Evolutionary conservation across 768 basidiomycete genomes (phyloP), one percentile per base, ranked within the genome.

Genomic region (Kondoa subrosea): DNA sequence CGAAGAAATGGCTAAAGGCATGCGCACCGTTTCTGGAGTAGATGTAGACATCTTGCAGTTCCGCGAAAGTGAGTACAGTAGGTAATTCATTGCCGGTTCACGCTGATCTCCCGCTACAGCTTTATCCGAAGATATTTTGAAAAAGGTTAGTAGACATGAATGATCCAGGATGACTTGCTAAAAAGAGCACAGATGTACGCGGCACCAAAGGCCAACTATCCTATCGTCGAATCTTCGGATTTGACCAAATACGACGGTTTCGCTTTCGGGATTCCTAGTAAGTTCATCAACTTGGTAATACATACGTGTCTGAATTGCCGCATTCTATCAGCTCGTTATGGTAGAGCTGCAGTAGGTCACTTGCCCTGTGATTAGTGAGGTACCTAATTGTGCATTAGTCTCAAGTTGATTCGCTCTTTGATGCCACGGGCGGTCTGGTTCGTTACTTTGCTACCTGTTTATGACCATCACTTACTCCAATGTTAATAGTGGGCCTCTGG

Each of bases 341-440:
- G 89, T 56, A 84, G 82, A 73, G 85, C 88, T 77, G 83, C 89
- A 29, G 86, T n/a, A n/a, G n/a, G n/a, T n/a, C n/a, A n/a, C n/a
- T n/a, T n/a, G n/a, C n/a, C n/a, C n/a, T n/a, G n/a, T n/a, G n/a
- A n/a, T n/a, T n/a, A n/a, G n/a, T n/a, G n/a, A n/a, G n/a, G n/a
- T n/a, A n/a, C n/a, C n/a, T n/a, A n/a, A n/a, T n/a, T n/a, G n/a
- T n/a, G n/a, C n/a, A n/a, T n/a, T n/a, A n/a, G n/a, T n/a, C 80
- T 1, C 89, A 91, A 72, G 86, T 77, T 0, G 76, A 75, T 50
- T 71, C 76, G 0, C 86, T 91, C 78, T 89, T 87, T 83, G 88
- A 90, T 70, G 75, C 80, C 3, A 88, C 87, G 4, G 87, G 88
- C 66, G 72, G 76, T 1, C 80, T 87, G 33, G n/a, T n/a, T n/a